Base-by-base conservation (phyloP, 2,329 filamentous ascomycete species). In the Talaromyces atroroseus region DNA sequence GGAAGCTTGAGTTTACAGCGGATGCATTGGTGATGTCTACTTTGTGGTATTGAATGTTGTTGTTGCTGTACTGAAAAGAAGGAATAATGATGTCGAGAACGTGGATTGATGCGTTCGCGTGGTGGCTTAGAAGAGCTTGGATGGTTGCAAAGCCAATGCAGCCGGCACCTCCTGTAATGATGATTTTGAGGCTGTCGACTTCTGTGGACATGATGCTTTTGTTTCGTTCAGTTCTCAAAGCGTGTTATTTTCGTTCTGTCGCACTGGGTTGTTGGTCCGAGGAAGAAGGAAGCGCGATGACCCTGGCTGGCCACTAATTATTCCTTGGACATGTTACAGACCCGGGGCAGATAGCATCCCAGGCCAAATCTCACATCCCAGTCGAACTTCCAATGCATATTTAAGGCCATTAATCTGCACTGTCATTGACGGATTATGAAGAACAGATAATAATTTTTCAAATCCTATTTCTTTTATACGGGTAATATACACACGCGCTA, bases 401-500 rank as follows among this genome's bases (percentile, higher is more conserved):
- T n/a, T n/a, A n/a, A n/a, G n/a, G n/a, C n/a, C n/a, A n/a, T n/a
- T n/a, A n/a, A n/a, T n/a, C n/a, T 11, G 34, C 2, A 38, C 12
- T 38, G 12, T 38, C 16, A n/a, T 16, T 38, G 12, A 38, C 6
- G 6, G 34, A 38, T 38, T 38, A 18, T 44, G 5, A 3, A 14
- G 16, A 20, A 45, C 18, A 23, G 16, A 21, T 23, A 45, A 29
- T 29, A 29, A 29, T 29, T 29, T 34, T 38, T 51, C 49, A 51
- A 24, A 51, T 51, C 49, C 49, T 47, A 44, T 57, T 58, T 58
- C 56, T 67, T 68, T 70, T 66, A 69, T 68, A 69, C 67, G 68
- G 67, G 66, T 72, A 72, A 63, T 71, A 65, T 72, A 72, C 70
- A 72, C 70, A 72, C 66, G 67, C 64, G 69, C 69, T 67, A 65